phyloP scores from a whole-genome alignment of 768 basidiomycete genomes.

The Naganishia onofrii region DNA sequence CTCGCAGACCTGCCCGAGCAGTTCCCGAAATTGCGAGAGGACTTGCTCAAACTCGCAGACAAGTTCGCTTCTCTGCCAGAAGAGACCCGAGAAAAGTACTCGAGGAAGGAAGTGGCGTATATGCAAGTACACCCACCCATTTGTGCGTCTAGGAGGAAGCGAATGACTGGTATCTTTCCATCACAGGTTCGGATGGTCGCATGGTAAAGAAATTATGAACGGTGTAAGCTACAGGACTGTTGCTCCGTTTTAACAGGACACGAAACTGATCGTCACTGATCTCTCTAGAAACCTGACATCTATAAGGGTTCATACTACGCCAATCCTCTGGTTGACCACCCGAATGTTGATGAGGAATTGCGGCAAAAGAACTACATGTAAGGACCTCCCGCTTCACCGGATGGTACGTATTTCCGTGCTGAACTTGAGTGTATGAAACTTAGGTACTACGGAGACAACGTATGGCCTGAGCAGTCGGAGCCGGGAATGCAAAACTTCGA shows the following conservation, averaged over 20 bases:
- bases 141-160: not conserved
- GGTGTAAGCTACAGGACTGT: conserved; percentile 54
- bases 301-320: conserved; percentile 95
- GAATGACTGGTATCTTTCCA: not conserved
- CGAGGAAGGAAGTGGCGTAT: conserved; percentile 69
- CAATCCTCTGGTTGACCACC: conserved; percentile 67
- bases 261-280: not conserved
- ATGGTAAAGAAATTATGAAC: conserved; percentile 99
- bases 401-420: not conserved
- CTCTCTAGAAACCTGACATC: conserved; percentile 58
- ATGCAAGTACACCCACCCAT: conserved; percentile 58
- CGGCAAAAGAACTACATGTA: conserved; percentile 64
- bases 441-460: conserved; percentile 76
- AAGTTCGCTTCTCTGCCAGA: conserved; percentile 72
- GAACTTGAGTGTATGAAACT: not conserved
- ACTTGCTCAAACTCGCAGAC: conserved; percentile 71
- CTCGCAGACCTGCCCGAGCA: conserved; percentile 66
- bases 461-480: conserved; percentile 61
- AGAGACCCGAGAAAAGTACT: conserved; percentile 66
- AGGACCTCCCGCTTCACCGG: conserved; percentile 8
- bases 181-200: conserved; percentile 89
- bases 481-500: conserved; percentile 68
- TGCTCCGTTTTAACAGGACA: not conserved
- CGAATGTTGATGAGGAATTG: conserved; percentile 62
- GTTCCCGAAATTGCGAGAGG: conserved; percentile 65